A percentile compares a stretch with the other conserved stretches of the same genome.
These are phyloP conservation scores for Myotisia sp. DNA, from an alignment of 2,329 filamentous ascomycete genomes.

Conservation along the genomic window DNA sequence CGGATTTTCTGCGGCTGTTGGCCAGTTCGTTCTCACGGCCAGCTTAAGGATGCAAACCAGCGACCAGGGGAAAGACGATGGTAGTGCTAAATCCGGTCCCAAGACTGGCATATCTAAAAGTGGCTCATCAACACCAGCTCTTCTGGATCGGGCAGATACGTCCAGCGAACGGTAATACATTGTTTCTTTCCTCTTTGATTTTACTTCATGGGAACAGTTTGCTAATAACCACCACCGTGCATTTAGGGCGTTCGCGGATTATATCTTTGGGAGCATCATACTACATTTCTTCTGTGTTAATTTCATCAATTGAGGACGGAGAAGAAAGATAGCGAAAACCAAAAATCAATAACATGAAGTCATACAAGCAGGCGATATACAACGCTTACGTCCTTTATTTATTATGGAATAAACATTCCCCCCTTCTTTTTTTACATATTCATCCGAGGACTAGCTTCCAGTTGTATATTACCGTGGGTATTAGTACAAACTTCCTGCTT, in stretches of 20 bases:
- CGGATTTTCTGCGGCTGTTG: slow-evolving; percentile 85
- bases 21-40: slow-evolving; percentile 93
- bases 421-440: too few relatives aligned
- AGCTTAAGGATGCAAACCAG: slow-evolving; percentile 85
- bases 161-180: slow-evolving; percentile 34
- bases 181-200: too few relatives aligned
- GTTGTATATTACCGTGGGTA: too few relatives aligned
- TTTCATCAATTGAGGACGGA: slow-evolving; percentile 73
- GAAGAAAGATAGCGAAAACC: background rate
- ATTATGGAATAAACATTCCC: too few relatives aligned
- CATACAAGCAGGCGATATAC: too few relatives aligned
- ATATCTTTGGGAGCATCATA: slow-evolving; percentile 83
- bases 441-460: too few relatives aligned
- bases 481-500: too few relatives aligned
- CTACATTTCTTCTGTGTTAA: slow-evolving; percentile 99
- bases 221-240: too few relatives aligned
- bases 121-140: slow-evolving; percentile 11
- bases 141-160: slow-evolving; percentile 11
- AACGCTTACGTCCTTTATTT: too few relatives aligned
- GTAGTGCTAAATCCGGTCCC: slow-evolving; percentile 13
- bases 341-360: too few relatives aligned
- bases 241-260: slow-evolving; percentile 83
- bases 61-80: slow-evolving; percentile 46
- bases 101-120: slow-evolving; percentile 14
- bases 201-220: too few relatives aligned